Evolutionary conservation across 1,139 yeast species (phyloP).

Genomic region (Sugiyamaella japonica): DNA sequence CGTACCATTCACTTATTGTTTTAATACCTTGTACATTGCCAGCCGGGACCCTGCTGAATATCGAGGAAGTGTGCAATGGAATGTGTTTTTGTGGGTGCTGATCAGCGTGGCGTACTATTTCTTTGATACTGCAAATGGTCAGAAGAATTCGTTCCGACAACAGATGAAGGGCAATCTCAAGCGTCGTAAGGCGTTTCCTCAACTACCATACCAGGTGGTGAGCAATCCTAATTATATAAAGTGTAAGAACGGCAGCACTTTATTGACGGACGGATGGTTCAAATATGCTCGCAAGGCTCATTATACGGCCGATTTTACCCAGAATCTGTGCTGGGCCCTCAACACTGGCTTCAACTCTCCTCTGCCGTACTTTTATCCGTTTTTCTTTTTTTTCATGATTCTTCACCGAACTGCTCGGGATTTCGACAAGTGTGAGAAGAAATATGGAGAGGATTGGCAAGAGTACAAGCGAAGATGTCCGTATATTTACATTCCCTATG

Average conservation of each 20-base stretch:
- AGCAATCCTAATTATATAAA: constrained; percentile 80
- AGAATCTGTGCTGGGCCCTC: constrained; percentile 88
- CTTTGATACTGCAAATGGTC: constrained; percentile 94
- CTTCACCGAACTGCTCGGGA: constrained; percentile 89
- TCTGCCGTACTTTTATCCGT: constrained; percentile 95
- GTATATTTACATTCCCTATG: constrained; percentile 84
- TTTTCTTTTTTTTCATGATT: constrained; percentile 81
- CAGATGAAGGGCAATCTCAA: constrained; percentile 74
- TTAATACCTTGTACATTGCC: constrained; percentile 78
- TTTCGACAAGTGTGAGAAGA: constrained; percentile 73
- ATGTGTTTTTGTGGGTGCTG: constrained; percentile 54
- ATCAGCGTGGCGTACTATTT: constrained; percentile 77
- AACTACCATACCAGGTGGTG: constrained; percentile 78
- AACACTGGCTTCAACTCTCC: constrained; percentile 85
- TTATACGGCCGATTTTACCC: constrained; percentile 92
- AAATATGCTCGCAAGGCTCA: constrained; percentile 85
- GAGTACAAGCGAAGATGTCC: constrained; percentile 86
- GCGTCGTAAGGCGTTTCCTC: constrained; percentile 88
- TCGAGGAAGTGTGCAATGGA: constrained; percentile 63
- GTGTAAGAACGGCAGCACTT: constrained; percentile 79
- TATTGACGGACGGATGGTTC: constrained; percentile 94
- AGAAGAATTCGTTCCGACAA: constrained; percentile 91
- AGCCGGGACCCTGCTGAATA: constrained; percentile 84
- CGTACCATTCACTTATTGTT: constrained; percentile 97
- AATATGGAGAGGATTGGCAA: constrained; percentile 95